A percentile compares a stretch with the other conserved stretches of the same genome.
phyloP scores from a whole-genome alignment of 495 filamentous ascomycete genomes.

The Stereocaulon alpinum region DNA sequence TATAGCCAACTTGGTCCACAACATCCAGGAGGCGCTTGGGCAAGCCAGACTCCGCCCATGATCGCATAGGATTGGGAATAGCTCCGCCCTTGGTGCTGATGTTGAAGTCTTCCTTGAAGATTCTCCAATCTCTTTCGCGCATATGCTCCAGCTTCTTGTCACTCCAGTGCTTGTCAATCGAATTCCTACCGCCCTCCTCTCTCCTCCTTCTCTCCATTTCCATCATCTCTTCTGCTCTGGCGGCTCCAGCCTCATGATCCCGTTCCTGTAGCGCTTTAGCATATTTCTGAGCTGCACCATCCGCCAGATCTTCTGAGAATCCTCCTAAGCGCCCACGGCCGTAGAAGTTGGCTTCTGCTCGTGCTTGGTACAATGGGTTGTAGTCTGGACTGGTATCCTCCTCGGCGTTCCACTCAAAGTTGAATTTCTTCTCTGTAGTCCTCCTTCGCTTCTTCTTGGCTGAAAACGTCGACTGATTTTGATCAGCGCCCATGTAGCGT shows the following conservation, averaged over 20 bases:
- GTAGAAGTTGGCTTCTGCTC: conserved; percentile 65
- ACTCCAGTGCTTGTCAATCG: conserved; percentile 88
- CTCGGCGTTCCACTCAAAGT: conserved; percentile 95
- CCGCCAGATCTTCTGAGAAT: conserved; percentile 66
- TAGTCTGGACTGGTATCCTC: conserved; percentile 90
- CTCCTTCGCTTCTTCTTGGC: conserved; percentile 93
- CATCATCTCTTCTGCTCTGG: conserved; percentile 68
- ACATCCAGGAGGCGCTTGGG: conserved; percentile 75
- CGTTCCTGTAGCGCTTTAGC: conserved; percentile 65
- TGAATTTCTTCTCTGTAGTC: conserved; percentile 95
- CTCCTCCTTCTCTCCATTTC: conserved; percentile 77
- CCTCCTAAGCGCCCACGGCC: conserved; percentile 74
- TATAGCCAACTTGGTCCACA: conserved; percentile 78
- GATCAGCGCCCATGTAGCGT: conserved; percentile 86
- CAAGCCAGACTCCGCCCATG: conserved; percentile 77
- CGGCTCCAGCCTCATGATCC: conserved; percentile 69
- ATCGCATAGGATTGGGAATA: conserved; percentile 95
- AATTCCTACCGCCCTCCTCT: conserved; percentile 62
- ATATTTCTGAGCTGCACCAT: conserved; percentile 60
- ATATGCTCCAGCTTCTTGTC: conserved; percentile 93
- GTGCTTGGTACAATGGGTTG: conserved; percentile 75
- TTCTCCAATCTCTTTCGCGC: conserved; percentile 97
- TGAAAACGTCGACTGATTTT: conserved; percentile 79
- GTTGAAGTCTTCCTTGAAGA: conserved; percentile 99
- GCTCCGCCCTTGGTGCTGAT: conserved; percentile 84